Evolutionary conservation across 1,284 basidiomycete genomes (phyloP), one percentile per base, ranked within the genome.

Genomic region (Ceratobasidium sp.): DNA sequence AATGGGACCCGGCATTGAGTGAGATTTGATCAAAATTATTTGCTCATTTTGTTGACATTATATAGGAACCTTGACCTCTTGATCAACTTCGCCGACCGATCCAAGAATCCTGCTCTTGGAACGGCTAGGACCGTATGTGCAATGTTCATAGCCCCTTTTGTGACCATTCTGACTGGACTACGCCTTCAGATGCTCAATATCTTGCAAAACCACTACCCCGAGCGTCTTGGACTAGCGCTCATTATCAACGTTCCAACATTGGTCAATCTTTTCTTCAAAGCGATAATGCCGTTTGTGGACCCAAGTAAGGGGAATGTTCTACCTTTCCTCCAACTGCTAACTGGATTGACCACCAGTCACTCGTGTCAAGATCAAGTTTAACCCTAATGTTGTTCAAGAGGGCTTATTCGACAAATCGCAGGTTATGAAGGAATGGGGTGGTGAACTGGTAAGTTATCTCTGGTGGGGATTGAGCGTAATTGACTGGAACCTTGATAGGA

Each of bases 141-240:
- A 23, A 64, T 65, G 44, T 57, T 6, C 30, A 23, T 12, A n/a
- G 60, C 12, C 8, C 41, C 41, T 10, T 10, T 10, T 44, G 41
- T 12, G 41, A 44, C 7, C 41, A 1, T 44, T 10, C 35, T 18
- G 70, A 79, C 59, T 73, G 54, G 55, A 33, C 54, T 52, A 41
- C 54, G 12, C n/a, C n/a, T 18, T 59, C 50, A 59, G 65, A 48
- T 44, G 14, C 54, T 73, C 6, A 76, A 85, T 60, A 89, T 94
- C 20, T 87, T 97, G 35, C 95, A 97, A 83, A 90, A 92, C 79
- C 96, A 97, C 83, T 96, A 98, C 82, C 95, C 95, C 0, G 96
- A 97, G 85, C 90, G 95, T n/a, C 90, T 98, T 48, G 96, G 95
- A n/a, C 87, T 91, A 33, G 91, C 95, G 1, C 86, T 96, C 62